phyloP scores from a whole-genome alignment of 2,329 filamentous ascomycete species.

The Nigrospora oryzae region DNA sequence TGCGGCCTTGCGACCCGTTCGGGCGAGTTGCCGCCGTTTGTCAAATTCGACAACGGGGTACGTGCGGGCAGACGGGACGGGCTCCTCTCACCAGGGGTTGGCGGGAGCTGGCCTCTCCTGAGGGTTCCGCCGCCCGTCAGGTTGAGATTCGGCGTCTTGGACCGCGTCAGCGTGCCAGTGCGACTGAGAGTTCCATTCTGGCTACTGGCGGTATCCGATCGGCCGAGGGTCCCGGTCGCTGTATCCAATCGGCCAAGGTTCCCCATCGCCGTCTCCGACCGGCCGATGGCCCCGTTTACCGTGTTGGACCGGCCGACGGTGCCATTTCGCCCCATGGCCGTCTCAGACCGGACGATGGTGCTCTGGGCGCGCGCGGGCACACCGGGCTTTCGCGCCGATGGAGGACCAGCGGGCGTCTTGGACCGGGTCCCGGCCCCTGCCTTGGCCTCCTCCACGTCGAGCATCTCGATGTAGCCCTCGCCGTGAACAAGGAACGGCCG shows the following conservation, averaged over 20 bases:
- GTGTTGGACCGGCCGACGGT: too few species aligned
- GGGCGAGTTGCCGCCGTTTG: slow-evolving; percentile 70
- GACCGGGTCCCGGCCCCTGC: slow-evolving; percentile 45
- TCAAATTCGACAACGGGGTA: slow-evolving; percentile 59
- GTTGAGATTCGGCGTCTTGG: slow-evolving; percentile 48
- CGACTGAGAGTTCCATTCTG: slow-evolving; percentile 2
- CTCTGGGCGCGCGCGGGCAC: slow-evolving; percentile 27
- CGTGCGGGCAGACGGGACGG: slow-evolving; percentile 64
- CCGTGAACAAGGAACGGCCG: slow-evolving; percentile 90
- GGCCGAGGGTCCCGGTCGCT: too few species aligned
- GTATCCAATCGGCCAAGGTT: too few species aligned
- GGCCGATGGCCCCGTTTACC: too few species aligned
- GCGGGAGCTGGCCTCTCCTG: slow-evolving; percentile 21
- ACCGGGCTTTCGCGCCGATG: slow-evolving; percentile 30
- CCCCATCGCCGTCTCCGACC: too few species aligned
- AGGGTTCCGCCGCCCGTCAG: slow-evolving; percentile 16
- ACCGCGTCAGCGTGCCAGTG: slow-evolving; percentile 26
- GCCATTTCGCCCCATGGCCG: too few species aligned
- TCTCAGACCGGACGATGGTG: slow-evolving; percentile 2
- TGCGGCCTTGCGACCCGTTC: slow-evolving; percentile 50
- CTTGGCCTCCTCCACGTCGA: slow-evolving; percentile 57
- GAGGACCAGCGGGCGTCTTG: slow-evolving; percentile 65
- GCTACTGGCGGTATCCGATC: not conserved
- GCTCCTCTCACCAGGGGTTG: slow-evolving; percentile 28
- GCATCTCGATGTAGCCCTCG: slow-evolving; percentile 77